These are phyloP conservation scores for Diplogelasinospora grovesii DNA, from an alignment of 495 filamentous ascomycete species.

Conservation along the genomic window DNA sequence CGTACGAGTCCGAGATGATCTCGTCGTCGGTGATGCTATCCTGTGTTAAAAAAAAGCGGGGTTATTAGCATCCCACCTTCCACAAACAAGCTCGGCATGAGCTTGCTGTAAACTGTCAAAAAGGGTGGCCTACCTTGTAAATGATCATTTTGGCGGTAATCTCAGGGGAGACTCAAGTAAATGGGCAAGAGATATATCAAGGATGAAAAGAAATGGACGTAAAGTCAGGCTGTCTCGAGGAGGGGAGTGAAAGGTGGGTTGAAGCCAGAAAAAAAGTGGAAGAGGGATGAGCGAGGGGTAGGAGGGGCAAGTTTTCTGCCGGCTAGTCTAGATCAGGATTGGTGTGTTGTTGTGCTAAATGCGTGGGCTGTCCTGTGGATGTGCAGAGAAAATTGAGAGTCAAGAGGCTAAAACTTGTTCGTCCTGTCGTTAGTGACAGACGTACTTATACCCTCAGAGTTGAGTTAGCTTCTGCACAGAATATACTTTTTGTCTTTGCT, in stretches of 20 bases:
- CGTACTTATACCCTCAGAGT: too few relatives aligned
- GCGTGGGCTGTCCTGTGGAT: too few relatives aligned
- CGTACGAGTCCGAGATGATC: conserved; percentile 90
- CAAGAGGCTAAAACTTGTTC: too few relatives aligned
- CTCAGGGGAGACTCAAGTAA: too few relatives aligned
- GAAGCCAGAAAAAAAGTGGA: conserved; percentile 10
- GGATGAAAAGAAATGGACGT: conserved; percentile 7
- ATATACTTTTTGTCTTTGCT: too few relatives aligned
- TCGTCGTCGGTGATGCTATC: conserved; percentile 88
- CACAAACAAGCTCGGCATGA: too few relatives aligned
- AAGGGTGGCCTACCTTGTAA: conserved; percentile 72
- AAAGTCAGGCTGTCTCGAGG: too few relatives aligned
- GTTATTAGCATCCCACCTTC: conserved; percentile 1
- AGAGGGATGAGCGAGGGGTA: conserved; percentile 13
- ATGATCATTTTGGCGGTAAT: conserved; percentile 95
- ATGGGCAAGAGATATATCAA: conserved; percentile 2
- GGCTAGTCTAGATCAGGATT: background rate
- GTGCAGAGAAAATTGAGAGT: too few relatives aligned
- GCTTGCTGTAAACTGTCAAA: too few relatives aligned
- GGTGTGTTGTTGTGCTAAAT: too few relatives aligned
- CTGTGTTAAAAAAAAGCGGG: conserved; percentile 38
- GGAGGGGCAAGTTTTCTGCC: conserved; percentile 16
- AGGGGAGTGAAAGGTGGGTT: conserved; percentile 9
- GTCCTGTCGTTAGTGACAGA: too few relatives aligned
- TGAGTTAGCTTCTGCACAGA: too few relatives aligned